Evolutionary conservation across 1,139 yeast genomes (phyloP), one percentile per base, ranked within the genome.

Genomic region (Torulaspora pretoriensis): DNA sequence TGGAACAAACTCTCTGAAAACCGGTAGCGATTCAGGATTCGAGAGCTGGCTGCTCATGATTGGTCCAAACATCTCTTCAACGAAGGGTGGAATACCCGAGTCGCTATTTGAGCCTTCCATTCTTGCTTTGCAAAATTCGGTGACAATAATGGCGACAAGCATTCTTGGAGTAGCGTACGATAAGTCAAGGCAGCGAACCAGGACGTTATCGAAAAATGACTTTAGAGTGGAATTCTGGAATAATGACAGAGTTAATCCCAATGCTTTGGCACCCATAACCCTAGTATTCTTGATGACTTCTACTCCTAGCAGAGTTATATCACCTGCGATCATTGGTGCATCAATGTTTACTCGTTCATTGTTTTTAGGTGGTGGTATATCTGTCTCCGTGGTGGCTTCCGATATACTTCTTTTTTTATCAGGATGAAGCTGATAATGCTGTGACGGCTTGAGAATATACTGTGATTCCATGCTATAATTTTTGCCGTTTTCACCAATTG

Each of bases 311-410:
- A 94, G 71, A 52, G 90, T 82, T 14, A 92, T 85, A 68, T 94
- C 99, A 55, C 98, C 98, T 42, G 81, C 78, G 49, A 85, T 78
- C 66, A 94, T 83, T 3, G 98, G 97, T 2, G 95, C 83, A 66
- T 94, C 99, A 47, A 94, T 90, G 60, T 92, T 89, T 36, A 90
- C 79, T 50, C 78, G 71, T 46, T 82, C 87, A 35, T 53, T 54
- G 41, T 72, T 77, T 38, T 72, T 74, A 1, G 85, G 80, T n/a
- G 73, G 68, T 26, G 80, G 84, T 9, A 75, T 69, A 4, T 59
- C 52, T 22, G 51, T 48, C 5, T 40, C 46, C 7, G 42, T 42
- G 5, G 44, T 50, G 4, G 56, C 49, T 27, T 57, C 59, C 8
- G 63, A 53, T 13, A 55, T 51, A 5, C 62, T 53, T 49, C 68